phyloP scores from a whole-genome alignment of 768 basidiomycete genomes.

The Pisolithus sp. region DNA sequence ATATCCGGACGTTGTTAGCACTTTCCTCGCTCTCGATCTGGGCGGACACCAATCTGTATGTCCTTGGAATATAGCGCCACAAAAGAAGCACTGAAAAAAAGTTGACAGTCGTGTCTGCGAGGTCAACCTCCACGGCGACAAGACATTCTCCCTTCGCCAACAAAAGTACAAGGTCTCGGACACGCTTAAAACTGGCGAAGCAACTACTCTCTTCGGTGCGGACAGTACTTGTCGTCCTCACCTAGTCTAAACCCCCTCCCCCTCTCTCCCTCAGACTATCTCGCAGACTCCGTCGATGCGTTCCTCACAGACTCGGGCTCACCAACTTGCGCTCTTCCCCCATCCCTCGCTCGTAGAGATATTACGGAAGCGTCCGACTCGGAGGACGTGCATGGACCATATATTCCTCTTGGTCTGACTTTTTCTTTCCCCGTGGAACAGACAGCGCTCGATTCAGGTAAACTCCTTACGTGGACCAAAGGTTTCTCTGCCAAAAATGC shows the following conservation, averaged over 20 bases:
- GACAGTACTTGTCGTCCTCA: slow-evolving; percentile 2
- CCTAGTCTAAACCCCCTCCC: slow-evolving; percentile 6
- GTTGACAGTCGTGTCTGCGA: slow-evolving; percentile 85
- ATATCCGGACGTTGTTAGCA: slow-evolving; percentile 39
- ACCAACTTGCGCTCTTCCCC: slow-evolving; percentile 19
- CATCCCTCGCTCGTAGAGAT: slow-evolving; percentile 15
- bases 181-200: slow-evolving; percentile 88
- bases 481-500: slow-evolving; percentile 93
- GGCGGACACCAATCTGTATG: slow-evolving; percentile 95
- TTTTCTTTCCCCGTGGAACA: slow-evolving; percentile 99
- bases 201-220: slow-evolving; percentile 76
- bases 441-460: slow-evolving; percentile 84
- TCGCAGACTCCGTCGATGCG: slow-evolving; percentile 92
- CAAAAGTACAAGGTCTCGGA: slow-evolving; percentile 98
- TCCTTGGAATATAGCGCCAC: slow-evolving; percentile 4
- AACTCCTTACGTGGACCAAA: slow-evolving; percentile 92
- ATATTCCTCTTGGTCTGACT: slow-evolving; percentile 78
- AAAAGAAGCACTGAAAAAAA: not conserved
- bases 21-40: slow-evolving; percentile 92
- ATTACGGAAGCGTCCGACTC: slow-evolving; percentile 10
- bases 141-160: slow-evolving; percentile 84
- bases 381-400: slow-evolving; percentile 22
- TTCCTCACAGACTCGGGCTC: slow-evolving; percentile 64
- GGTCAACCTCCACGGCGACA: slow-evolving; percentile 83
- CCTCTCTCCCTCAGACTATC: slow-evolving; percentile 63